Conservation (phyloP, 495 filamentous ascomycete species). For the Glarea lozoyensis region DNA sequence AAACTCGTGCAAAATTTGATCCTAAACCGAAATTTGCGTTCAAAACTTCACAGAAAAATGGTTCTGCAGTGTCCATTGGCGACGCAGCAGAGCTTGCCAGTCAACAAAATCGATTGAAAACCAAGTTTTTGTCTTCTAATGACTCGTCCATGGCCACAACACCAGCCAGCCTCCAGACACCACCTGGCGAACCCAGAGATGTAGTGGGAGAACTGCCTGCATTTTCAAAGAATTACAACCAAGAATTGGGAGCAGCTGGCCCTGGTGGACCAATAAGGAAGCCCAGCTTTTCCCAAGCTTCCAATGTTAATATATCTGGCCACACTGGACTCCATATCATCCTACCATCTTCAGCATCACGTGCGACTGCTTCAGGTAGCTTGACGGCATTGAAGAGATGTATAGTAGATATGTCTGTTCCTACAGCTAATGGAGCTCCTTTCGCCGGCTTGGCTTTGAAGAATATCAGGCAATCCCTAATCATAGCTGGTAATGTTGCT, state of each 20-base stretch:
- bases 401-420: slow-evolving; percentile 69
- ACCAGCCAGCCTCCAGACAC: slow-evolving; percentile 42
- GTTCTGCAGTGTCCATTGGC: slow-evolving; percentile 44
- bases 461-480: slow-evolving; percentile 54
- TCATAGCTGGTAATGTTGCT: slow-evolving; percentile 68
- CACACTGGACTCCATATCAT: slow-evolving; percentile 60
- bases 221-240: slow-evolving; percentile 39
- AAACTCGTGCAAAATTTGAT: slow-evolving; percentile 44
- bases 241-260: slow-evolving; percentile 29
- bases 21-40: slow-evolving; percentile 68
- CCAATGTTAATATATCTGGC: slow-evolving; percentile 53
- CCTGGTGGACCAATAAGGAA: slow-evolving; percentile 32
- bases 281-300: slow-evolving; percentile 50
- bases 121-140: slow-evolving; percentile 29
- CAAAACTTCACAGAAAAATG: slow-evolving; percentile 50
- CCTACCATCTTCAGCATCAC: slow-evolving; percentile 57
- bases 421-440: slow-evolving; percentile 49
- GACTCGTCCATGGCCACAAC: slow-evolving; percentile 43
- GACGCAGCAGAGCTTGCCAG: slow-evolving; percentile 46
- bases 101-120: slow-evolving; percentile 32
- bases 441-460: slow-evolving; percentile 71
- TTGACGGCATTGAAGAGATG: slow-evolving; percentile 63
- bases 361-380: slow-evolving; percentile 59
- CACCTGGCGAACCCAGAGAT: slow-evolving; percentile 27
- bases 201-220: slow-evolving; percentile 20